phyloP scores from a whole-genome alignment of 2,329 filamentous ascomycete genomes.

The Hypoxylon sp. region DNA sequence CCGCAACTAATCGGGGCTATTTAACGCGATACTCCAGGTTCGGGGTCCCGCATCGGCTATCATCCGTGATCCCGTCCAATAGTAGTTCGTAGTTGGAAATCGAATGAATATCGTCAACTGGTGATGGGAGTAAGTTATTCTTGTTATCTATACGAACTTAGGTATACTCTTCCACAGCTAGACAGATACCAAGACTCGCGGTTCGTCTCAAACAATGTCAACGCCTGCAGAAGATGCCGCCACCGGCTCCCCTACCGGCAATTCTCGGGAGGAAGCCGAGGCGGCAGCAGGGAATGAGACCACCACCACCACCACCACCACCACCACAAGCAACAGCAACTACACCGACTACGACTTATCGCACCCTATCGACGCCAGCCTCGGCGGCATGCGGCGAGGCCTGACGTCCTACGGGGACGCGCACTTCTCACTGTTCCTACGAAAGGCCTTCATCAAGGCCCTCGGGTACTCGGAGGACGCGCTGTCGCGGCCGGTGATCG shows the following conservation, averaged over 20 bases:
- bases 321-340: not conserved
- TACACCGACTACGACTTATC: constrained; percentile 70
- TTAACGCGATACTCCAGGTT: constrained; percentile 34
- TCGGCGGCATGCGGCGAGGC: constrained; percentile 69
- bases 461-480: constrained; percentile 79
- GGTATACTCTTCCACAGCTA: not conserved
- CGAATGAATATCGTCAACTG: not conserved
- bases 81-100: not conserved
- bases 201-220: constrained; percentile 15
- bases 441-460: constrained; percentile 83
- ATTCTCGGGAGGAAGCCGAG: not conserved
- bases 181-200: no score
- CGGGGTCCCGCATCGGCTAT: constrained; percentile 23
- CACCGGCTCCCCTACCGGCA: not conserved
- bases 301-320: no score
- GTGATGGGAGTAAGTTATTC: not conserved
- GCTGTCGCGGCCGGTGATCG: constrained; percentile 76
- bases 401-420: constrained; percentile 78
- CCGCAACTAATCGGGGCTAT: constrained; percentile 34
- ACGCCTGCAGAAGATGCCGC: constrained; percentile 1
- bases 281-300: no score
- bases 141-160: not conserved
- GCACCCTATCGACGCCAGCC: constrained; percentile 59
- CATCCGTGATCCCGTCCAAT: constrained; percentile 11
- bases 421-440: constrained; percentile 79